Base-by-base conservation (phyloP, 768 basidiomycete genomes). In the Royoungia palumana region DNA sequence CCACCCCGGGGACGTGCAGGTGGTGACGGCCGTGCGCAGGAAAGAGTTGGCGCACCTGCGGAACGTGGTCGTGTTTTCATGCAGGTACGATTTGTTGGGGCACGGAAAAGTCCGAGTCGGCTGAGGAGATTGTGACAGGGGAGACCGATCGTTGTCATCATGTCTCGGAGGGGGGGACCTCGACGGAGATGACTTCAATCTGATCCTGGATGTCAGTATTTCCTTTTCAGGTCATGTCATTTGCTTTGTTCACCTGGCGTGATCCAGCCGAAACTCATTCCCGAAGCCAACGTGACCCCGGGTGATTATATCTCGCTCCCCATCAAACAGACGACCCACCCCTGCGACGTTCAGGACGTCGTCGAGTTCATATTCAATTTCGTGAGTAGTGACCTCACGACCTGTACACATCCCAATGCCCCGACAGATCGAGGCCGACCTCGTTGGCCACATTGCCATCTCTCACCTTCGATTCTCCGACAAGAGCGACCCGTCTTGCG, bases 151-250 rank as follows among this genome's bases (percentile, higher is more conserved):
- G 16, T 51, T 80, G 12, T 71, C 77, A 1, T 75, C 74, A 11
- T 70, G 68, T 50, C 70, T 80, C 14, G 78, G 78, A 22, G 79
- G 78, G 20, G 79, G 79, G 8, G 78, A 80, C 60, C 61, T 79
- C 39, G 78, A 80, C 53, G 78, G 77, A 5, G 77, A 79, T 45
- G 71, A 75, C 19, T 80, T 75, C 46, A 77, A 76, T 57, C 35
- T 78, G n/a, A 73, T 76, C 39, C 62, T 71, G 32, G 69, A 75
- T 46, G 74, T 75, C 54, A 66, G 60, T 42, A 8, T 8, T 50
- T 49, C 35, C 34, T 27, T 14, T 45, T 47, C 25, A 22, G 27
- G 39, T 27, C 32, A n/a, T 11, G 21, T 47, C 13, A 14, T 32
- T 22, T 47, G 44, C 40, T 44, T 50, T 58, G 49, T 54, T 27